Percentiles rank a stretch among this genome's conserved stretches.
Conservation (phyloP, 2,329 filamentous ascomycete species). For the Drechslerella coelobrocha region DNA sequence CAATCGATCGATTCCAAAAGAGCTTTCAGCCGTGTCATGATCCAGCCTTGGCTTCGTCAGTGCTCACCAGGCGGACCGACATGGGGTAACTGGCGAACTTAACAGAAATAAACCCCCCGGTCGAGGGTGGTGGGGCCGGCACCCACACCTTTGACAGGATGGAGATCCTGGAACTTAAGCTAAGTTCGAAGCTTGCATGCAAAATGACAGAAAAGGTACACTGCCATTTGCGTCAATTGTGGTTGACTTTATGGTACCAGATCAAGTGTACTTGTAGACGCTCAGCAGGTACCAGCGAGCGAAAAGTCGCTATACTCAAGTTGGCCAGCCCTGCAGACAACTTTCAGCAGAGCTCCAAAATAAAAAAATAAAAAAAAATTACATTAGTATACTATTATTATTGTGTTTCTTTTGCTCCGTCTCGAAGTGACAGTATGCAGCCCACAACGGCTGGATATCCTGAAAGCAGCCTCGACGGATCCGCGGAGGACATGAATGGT, state of each 20-base stretch:
- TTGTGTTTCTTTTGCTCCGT: constrained; percentile 14
- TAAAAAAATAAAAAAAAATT: neutral
- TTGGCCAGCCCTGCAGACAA: neutral
- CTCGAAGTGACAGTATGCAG: constrained; percentile 15
- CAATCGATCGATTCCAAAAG: neutral
- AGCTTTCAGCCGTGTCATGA: neutral
- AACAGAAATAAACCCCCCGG: constrained; percentile 1
- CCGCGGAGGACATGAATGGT: neutral
- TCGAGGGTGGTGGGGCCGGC: constrained; percentile 29
- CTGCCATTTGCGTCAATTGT: constrained; percentile 42
- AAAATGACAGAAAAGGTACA: constrained; percentile 29
- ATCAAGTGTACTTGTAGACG: constrained; percentile 38
- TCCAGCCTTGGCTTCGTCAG: constrained; percentile 1
- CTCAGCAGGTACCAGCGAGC: constrained; percentile 38
- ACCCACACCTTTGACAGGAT: constrained; percentile 21
- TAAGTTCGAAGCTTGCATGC: constrained; percentile 2
- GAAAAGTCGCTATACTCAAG: constrained; percentile 4
- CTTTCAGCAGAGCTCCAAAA: neutral
- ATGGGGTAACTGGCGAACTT: neutral
- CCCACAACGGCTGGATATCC: constrained; percentile 40
- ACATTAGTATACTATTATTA: neutral
- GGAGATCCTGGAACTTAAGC: constrained; percentile 2
- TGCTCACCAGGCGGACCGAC: neutral
- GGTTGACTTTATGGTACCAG: constrained; percentile 39
- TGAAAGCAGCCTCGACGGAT: constrained; percentile 30